A percentile compares a stretch with the other conserved stretches of the same genome.
These are phyloP conservation scores for Sporothrix dimorphospora DNA, from an alignment of 2,329 filamentous ascomycete genomes.

Conservation along the genomic window DNA sequence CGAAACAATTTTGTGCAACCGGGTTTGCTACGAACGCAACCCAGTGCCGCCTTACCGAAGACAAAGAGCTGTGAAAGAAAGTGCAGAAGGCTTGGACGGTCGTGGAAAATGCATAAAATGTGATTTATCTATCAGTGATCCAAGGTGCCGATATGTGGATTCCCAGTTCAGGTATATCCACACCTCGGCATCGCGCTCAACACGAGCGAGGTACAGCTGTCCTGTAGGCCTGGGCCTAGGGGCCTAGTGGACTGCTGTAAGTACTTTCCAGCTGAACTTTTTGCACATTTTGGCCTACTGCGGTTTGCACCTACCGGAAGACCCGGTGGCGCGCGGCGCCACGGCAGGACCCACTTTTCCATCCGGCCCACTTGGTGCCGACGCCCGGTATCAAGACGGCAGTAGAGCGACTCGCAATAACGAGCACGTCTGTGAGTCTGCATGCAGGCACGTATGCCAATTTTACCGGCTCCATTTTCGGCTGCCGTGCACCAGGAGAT, in stretches of 20 bases:
- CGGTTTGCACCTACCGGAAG: neutral
- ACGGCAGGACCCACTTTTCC: neutral
- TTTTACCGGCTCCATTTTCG: neutral
- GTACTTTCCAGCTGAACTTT: neutral
- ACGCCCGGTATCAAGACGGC: neutral
- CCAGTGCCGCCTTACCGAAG: neutral
- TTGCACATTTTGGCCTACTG: neutral
- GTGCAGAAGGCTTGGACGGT: neutral
- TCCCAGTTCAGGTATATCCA: neutral
- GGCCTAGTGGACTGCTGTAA: too few species aligned
- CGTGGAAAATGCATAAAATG: neutral
- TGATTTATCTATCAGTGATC: neutral
- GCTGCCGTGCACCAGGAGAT: neutral
- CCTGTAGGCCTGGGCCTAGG: too few species aligned
- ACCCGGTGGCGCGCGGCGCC: constrained; percentile 14
- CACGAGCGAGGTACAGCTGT: neutral
- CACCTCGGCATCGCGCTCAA: constrained; percentile 10
- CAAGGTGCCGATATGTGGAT: neutral
- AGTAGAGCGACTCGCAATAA: neutral
- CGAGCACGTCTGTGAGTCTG: neutral
- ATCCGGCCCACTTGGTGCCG: constrained; percentile 2
- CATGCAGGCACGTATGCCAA: neutral
- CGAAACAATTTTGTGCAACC: constrained; percentile 6
- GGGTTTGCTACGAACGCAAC: neutral
- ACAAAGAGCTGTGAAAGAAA: neutral